These are phyloP conservation scores for Ophiostoma sp. DNA, from an alignment of 2,329 filamentous ascomycete genomes.

Conservation along the genomic window DNA sequence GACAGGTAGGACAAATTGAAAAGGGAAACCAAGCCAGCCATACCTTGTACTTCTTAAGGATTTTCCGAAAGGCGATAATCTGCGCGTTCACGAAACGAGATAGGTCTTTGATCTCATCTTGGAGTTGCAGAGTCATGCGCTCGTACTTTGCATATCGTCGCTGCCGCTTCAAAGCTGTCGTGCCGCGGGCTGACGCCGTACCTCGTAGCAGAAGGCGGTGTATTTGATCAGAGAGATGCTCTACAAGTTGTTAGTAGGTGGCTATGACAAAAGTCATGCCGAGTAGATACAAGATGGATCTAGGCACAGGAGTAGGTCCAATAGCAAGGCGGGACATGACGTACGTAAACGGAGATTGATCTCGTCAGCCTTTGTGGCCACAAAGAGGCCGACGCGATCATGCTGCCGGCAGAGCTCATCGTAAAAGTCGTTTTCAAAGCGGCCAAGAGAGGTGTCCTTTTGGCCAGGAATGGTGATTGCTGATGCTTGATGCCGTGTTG, in stretches of 20 bases:
- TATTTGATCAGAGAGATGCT: constrained; percentile 45
- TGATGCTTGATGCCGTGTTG: constrained; percentile 61
- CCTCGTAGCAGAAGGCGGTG: constrained; percentile 45
- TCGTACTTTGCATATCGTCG: constrained; percentile 51
- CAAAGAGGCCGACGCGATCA: constrained; percentile 70
- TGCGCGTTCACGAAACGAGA: constrained; percentile 70
- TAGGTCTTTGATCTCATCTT: constrained; percentile 65
- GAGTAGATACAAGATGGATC: too few species aligned
- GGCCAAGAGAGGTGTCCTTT: constrained; percentile 50
- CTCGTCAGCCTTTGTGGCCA: constrained; percentile 73
- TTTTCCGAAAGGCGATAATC: constrained; percentile 70
- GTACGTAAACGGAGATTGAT: constrained; percentile 63
- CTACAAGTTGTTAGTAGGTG: constrained; percentile 31
- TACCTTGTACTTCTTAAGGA: constrained; percentile 72
- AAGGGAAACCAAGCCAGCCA: constrained; percentile 22
- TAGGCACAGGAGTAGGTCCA: background rate
- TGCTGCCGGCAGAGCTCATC: constrained; percentile 67
- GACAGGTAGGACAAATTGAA: background rate
- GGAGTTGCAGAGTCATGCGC: constrained; percentile 50
- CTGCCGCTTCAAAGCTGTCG: constrained; percentile 43
- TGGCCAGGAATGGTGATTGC: constrained; percentile 72
- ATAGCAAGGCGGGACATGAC: constrained; percentile 28
- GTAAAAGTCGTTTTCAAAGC: constrained; percentile 68
- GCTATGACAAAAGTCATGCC: background rate
- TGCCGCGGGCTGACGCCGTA: constrained; percentile 33